Evolutionary conservation across 2,329 filamentous ascomycete genomes (phyloP).

Genomic region (Trichoderma breve): DNA sequence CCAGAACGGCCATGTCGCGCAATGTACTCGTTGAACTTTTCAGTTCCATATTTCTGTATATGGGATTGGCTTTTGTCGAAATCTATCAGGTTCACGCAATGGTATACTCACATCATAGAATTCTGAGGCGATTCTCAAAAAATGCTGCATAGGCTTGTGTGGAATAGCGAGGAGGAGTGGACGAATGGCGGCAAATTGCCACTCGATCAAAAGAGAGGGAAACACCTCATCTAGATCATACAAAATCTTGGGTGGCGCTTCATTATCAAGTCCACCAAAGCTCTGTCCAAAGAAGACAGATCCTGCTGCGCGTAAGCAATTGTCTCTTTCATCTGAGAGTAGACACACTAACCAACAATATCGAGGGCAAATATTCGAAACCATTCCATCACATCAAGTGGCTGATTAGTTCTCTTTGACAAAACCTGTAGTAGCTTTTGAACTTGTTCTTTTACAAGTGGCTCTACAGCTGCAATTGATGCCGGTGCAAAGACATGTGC

Average conservation of each 20-base stretch:
- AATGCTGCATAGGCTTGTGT: neutral
- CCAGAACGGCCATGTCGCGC: neutral
- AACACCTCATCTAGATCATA: slow-evolving; percentile 7
- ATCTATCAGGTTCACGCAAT: neutral
- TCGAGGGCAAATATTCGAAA: slow-evolving; percentile 7
- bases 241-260: neutral
- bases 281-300: neutral
- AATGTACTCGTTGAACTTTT: neutral
- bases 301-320: neutral
- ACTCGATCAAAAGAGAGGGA: neutral
- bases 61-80: neutral
- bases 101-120: neutral
- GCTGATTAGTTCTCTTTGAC: neutral
- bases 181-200: neutral
- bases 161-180: neutral
- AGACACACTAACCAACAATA: neutral
- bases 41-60: neutral
- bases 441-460: neutral
- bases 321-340: neutral
- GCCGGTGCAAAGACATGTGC: neutral
- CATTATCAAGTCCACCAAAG: neutral
- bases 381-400: neutral
- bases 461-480: neutral
- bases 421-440: neutral
- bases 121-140: neutral